Evolutionary conservation across 2,329 filamentous ascomycete genomes (phyloP).

Genomic region (Bipolaris sorokiniana): DNA sequence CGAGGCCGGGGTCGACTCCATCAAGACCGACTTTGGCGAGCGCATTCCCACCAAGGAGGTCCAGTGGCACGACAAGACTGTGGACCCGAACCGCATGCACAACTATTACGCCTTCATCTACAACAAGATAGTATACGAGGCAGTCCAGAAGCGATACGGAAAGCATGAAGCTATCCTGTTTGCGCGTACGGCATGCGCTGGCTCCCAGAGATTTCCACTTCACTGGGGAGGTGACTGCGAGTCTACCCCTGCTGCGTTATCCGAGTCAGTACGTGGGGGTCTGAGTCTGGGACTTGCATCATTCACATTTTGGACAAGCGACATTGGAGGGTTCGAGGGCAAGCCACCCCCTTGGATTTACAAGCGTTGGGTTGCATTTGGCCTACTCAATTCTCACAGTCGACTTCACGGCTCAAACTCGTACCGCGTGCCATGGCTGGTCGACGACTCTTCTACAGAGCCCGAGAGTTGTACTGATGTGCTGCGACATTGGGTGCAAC

Average conservation of each 20-base stretch:
- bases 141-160: slow-evolving; percentile 62
- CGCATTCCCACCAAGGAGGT: slow-evolving; percentile 71
- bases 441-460: slow-evolving; percentile 66
- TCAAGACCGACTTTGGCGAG: slow-evolving; percentile 81
- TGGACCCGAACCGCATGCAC: slow-evolving; percentile 73
- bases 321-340: slow-evolving; percentile 76
- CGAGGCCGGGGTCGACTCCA: slow-evolving; percentile 71
- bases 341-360: slow-evolving; percentile 71
- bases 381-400: slow-evolving; percentile 72
- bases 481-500: slow-evolving; percentile 59
- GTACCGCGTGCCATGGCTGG: slow-evolving; percentile 77
- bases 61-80: slow-evolving; percentile 65
- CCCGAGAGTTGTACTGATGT: slow-evolving; percentile 58
- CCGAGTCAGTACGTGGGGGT: slow-evolving; percentile 71
- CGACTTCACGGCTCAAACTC: slow-evolving; percentile 72
- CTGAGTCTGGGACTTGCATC: slow-evolving; percentile 68
- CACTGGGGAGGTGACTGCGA: slow-evolving; percentile 78
- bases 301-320: slow-evolving; percentile 72
- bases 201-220: slow-evolving; percentile 69
- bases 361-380: slow-evolving; percentile 80
- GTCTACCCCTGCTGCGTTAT: slow-evolving; percentile 74
- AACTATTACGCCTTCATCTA: slow-evolving; percentile 79
- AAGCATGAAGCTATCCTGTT: slow-evolving; percentile 67
- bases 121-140: slow-evolving; percentile 72
- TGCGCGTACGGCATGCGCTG: slow-evolving; percentile 70